These are phyloP conservation scores for Aspergillus heteromorphus DNA, from an alignment of 495 filamentous ascomycete species.

Conservation along the genomic window DNA sequence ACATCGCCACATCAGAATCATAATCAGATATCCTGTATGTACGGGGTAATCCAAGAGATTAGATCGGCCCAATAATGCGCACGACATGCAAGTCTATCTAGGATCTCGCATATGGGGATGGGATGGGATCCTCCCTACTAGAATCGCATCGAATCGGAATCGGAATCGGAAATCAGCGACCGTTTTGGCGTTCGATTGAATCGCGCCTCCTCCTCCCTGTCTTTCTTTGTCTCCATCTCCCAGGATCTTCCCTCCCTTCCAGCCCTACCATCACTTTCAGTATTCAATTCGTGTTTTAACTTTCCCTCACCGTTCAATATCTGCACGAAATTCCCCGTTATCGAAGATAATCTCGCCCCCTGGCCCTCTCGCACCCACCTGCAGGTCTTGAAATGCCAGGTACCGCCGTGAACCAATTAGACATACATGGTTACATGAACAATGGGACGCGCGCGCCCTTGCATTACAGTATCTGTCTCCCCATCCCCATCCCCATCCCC, in stretches of 20 bases:
- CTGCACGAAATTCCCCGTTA: not conserved
- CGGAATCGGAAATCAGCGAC: not conserved
- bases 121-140: too few relatives aligned
- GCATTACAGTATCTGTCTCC: not conserved
- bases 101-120: not conserved
- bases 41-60: not conserved
- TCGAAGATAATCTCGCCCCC: not conserved
- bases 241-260: not conserved
- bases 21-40: not conserved
- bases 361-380: too few relatives aligned
- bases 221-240: not conserved
- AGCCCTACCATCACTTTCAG: not conserved
- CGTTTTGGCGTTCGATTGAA: not conserved
- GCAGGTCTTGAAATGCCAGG: not conserved
- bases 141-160: too few relatives aligned
- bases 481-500: not conserved
- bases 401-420: not conserved
- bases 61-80: not conserved
- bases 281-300: not conserved
- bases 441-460: not conserved
- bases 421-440: not conserved
- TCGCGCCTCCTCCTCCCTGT: not conserved
- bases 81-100: not conserved
- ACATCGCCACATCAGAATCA: not conserved
- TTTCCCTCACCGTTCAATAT: not conserved